Base-by-base conservation (phyloP, 352 stramenopile species). In the Blastocystis sp. region DNA sequence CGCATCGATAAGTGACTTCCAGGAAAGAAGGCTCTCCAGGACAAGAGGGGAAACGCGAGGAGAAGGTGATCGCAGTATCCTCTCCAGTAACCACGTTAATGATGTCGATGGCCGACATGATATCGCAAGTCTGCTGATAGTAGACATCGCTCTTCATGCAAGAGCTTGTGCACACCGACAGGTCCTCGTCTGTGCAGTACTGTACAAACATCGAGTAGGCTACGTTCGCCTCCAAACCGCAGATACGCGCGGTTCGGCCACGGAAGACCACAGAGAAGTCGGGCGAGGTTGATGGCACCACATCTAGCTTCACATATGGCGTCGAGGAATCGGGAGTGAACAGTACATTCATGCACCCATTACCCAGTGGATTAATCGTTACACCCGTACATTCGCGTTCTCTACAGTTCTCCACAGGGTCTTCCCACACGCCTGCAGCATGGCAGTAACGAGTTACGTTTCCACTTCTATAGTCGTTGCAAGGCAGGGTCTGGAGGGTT, bases 131-230 rank as follows among this genome's bases (percentile, higher is more conserved):
- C 45, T 80, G 70, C 26, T 63, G 70, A 26, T 80, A 80, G 55
- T 80, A 80, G 6, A 80, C 45, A 41, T 80, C 64, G 45, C 29
- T 54, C 3, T 41, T 3, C 70, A 80, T 80, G 70, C 70, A 80
- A 3, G 20, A 39, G 43, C 15, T 20, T 11, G 8, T 61, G 70
- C 70, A 80, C 59, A 39, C 20, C n/a, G 70, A n/a, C 8, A 43
- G 41, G 2, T 1, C 9, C 50, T 59, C 13, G 39, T 80, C 70
- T 20, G 45, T 26, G 50, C 70, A 80, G 70, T 80, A 80, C 5
- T 63, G 8, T 18, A 80, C 70, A 41, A 64, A 80, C 41, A 80
- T 13, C 43, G 43, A 80, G 43, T 80, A 80, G 3, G 39, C 39
- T 6, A 80, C 43, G 55, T 80, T 80, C 41, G 23, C 41, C 20